Evolutionary conservation across 179 eudicot species (phyloP).

Genomic region (Carnegiea gigantea): DNA sequence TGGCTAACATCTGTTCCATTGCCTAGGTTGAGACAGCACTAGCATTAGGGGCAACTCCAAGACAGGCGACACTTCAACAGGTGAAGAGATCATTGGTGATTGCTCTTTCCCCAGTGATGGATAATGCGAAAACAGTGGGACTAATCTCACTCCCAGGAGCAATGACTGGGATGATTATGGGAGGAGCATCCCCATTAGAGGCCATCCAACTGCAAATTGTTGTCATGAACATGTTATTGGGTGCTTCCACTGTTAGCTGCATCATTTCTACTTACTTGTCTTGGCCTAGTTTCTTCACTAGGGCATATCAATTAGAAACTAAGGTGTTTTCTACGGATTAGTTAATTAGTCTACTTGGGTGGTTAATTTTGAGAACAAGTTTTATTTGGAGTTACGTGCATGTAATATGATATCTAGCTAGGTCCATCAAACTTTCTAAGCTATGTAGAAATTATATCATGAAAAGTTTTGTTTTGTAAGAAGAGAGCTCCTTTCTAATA

Average conservation of each 20-base stretch:
- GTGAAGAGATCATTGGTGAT: conserved; percentile 78
- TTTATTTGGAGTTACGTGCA: too few relatives aligned
- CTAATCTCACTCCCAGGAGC: conserved; percentile 93
- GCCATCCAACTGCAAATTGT: conserved; percentile 88
- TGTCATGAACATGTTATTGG: conserved; percentile 85
- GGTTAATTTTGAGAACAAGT: too few relatives aligned
- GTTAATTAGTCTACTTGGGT: not conserved
- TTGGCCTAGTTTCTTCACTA: conserved; percentile 91
- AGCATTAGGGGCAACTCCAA: conserved; percentile 88
- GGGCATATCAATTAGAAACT: conserved; percentile 67
- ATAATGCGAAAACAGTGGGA: conserved; percentile 86
- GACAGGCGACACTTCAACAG: conserved; percentile 69
- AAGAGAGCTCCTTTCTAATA: too few relatives aligned
- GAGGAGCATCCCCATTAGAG: conserved; percentile 93
- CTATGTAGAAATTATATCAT: too few relatives aligned
- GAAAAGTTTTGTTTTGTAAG: too few relatives aligned
- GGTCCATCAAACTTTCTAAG: too few relatives aligned
- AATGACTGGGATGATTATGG: conserved; percentile 96
- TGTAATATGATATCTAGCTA: too few relatives aligned
- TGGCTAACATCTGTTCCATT: too few relatives aligned
- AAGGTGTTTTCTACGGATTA: conserved; percentile 60
- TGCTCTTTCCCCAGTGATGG: conserved; percentile 82
- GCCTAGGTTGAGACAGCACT: conserved; percentile 83
- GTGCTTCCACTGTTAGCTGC: conserved; percentile 81
- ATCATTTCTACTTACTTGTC: conserved; percentile 76